Evolutionary conservation across 2,329 filamentous ascomycete genomes (phyloP), one percentile per base, ranked within the genome.

Genomic region (Rhynchosporium graminicola): DNA sequence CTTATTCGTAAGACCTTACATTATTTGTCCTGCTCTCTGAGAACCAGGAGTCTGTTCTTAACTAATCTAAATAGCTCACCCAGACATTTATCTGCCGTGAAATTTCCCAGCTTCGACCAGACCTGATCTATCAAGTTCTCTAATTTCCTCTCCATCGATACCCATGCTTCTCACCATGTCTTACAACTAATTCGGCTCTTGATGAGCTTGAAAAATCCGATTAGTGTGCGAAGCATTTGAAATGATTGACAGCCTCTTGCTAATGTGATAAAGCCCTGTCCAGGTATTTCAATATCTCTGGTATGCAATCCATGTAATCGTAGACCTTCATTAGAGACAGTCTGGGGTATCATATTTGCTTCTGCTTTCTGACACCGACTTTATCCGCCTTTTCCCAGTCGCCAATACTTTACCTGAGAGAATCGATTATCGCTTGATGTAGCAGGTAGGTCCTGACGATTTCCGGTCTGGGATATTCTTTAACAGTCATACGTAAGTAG

Each of bases 191-290:
- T 78, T 76, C 67, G 80, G 76, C 66, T 80, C 78, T 0, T 78
- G 79, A 61, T 80, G 79, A 0, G 77, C 78, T 64, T 81, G 79
- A 48, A 80, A 77, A 0, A 77, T 78, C 45, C 80, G 68, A 52
- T 80, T 74, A 3, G 72, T 75, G 59, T 77, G 76, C 59, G 69
- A 71, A 58, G 75, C 70, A 56, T 74, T 7, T 79, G 58, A 48
- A 80, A 76, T 15, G 71, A 71, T 65, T 80, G 76, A 65, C 74
- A 1, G 77, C 73, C 48, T 79, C n/a, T n/a, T n/a, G n/a, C n/a
- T n/a, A n/a, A 69, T 40, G 68, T 64, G 7, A 71, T 48, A 59
- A 80, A 79, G 0, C 73, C 74, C 1, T 71, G 59, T 0, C 74
- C 75, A 1, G 73, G 66, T 1, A 58, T 65, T 31, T 71, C 72